Base-by-base conservation (phyloP, 768 basidiomycete genomes). In the Jaapia argillacea region DNA sequence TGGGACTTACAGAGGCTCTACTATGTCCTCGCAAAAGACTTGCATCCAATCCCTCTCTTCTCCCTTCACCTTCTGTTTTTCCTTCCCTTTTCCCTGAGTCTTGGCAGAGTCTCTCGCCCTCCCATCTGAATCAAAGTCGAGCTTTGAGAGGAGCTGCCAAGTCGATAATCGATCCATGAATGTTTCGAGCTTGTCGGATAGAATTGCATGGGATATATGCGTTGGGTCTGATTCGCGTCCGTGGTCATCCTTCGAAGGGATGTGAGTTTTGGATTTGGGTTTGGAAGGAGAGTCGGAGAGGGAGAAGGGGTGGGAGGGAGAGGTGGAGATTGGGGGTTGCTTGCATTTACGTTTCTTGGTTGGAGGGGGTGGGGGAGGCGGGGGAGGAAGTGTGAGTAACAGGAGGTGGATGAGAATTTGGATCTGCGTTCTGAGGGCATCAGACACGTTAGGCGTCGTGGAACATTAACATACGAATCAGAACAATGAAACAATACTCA, bases 121-220 rank as follows among this genome's bases (percentile, higher is more conserved):
- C n/a, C n/a, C n/a, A 16, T 67, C 55, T 5, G 50, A 51, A 31
- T 20, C 64, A 3, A 53, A 56, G 21, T 65, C 60, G 45, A 81
- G 57, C 25, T 58, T 54, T 3, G 47, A 49, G 48, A 67, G 58
- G 18, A 88, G 71, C 53, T 88, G 86, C 83, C 84, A 85, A 62
- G 72, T 77, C 3, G 80, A 82, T 5, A 89, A 58, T 53, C 79
- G 84, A 59, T 88, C 85, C 80, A 86, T 85, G 58, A 81, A 79
- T 1, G 67, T 64, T 55, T 88, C 84, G 1, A 86, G 59, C 21
- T 70, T 67, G n/a, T 77, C 79, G 40, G 75, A 72, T 10, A 63
- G 54, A 12, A 50, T 23, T 21, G 7, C 10, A 22, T 12, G 7
- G 10, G 16, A 10, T 16, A 10, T 16, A 33, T 33, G 10, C 31